Evolutionary conservation across 768 basidiomycete genomes (phyloP), one percentile per base, ranked within the genome.

Genomic region (Chalciporus piperatus): DNA sequence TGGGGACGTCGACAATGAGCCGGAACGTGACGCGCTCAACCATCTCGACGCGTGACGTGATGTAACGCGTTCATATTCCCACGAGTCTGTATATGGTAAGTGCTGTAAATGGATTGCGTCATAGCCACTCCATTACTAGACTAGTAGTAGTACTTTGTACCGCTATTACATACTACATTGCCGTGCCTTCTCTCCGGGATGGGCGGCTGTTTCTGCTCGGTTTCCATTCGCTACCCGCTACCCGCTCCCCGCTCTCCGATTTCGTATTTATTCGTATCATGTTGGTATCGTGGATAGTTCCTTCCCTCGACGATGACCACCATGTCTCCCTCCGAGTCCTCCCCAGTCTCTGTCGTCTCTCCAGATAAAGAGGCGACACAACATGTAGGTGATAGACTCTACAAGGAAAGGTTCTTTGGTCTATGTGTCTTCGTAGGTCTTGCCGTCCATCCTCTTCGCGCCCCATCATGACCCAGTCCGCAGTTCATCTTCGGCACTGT

Each of bases 381-480:
- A 27, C 43, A n/a, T 30, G 39, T 42, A 10, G 14, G 43, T 9
- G 89, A 87, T 60, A 75, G 78, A 37, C 66, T 89, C 12, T 89
- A 90, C 74, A 83, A 73, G 56, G 70, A 77, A 19, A 79, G 89
- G 4, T 90, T 84, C 68, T 50, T 72, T 20, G 88, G 88, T 1
- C 63, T 86, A 8, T 52, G 75, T 22, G 84, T 80, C 6, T 66
- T 89, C 50, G 84, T 84, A 54, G 56, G 28, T 19, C 35, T 12
- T 6, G 30, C 11, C n/a, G 10, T 32, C 20, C 5, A 6, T 9
- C 14, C 20, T 45, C 16, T 39, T 12, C 14, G 43, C 5, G 4
- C 20, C 43, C n/a, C 33, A 30, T 37, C 25, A 38, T 4, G 6
- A 17, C 41, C 19, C 39, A 44, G 2, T 20, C 4, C 22, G 4